Evolutionary conservation across 352 stramenopile species (phyloP).

Genomic region (Phytophthora lateralis): DNA sequence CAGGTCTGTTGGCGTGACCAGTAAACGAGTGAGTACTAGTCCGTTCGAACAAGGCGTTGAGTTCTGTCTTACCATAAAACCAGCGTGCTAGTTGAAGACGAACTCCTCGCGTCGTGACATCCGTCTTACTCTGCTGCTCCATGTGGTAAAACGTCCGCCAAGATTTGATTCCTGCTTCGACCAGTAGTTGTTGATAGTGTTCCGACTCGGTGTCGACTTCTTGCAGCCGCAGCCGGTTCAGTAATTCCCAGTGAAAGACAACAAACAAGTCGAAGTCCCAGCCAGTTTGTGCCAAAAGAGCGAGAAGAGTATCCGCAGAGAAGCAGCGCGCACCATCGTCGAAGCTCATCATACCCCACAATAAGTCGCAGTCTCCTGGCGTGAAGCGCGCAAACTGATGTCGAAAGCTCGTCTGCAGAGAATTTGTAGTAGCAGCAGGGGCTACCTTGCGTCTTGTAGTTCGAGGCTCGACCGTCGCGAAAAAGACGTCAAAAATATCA

Average conservation of each 20-base stretch:
- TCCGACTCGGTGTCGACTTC: conserved; percentile 1
- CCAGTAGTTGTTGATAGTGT: conserved; percentile 25
- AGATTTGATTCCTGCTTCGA: conserved; percentile 44
- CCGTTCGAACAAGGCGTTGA: background rate
- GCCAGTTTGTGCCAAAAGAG: conserved; percentile 60
- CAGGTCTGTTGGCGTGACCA: conserved; percentile 30
- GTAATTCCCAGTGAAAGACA: conserved; percentile 64
- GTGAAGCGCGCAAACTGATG: conserved; percentile 58
- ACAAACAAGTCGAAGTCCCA: conserved; percentile 83
- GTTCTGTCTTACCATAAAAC: conserved; percentile 62
- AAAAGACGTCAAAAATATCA: conserved; percentile 82
- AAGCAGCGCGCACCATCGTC: conserved; percentile 55
- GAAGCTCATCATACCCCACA: conserved; percentile 76
- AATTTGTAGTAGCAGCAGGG: background rate
- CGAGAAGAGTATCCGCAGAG: conserved; percentile 49
- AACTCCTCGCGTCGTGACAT: conserved; percentile 13
- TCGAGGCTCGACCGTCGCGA: conserved; percentile 26
- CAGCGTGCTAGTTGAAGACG: conserved; percentile 67
- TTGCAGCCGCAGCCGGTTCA: conserved; percentile 35
- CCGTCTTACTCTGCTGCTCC: conserved; percentile 40
- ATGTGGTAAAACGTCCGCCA: conserved; percentile 64
- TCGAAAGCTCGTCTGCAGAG: conserved; percentile 36
- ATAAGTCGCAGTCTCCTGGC: conserved; percentile 74
- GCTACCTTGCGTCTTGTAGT: background rate
- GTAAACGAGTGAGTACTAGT: conserved; percentile 1